Conservation (phyloP, 2,329 filamentous ascomycete species). For the Clonostachys byssicola region DNA sequence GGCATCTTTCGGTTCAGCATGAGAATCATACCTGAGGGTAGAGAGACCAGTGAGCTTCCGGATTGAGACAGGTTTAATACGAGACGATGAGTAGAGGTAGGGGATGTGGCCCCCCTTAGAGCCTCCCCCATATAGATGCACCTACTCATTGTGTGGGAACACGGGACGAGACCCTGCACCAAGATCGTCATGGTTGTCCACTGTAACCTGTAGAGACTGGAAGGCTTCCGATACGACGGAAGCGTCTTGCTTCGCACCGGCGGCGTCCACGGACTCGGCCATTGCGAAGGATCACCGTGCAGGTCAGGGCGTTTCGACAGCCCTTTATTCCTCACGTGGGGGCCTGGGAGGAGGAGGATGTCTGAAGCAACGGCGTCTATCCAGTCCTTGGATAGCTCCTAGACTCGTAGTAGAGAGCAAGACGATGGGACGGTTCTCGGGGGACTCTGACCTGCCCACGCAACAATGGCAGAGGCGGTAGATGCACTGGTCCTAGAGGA, state of each 20-base stretch:
- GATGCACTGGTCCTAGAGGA: no score
- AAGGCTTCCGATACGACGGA: slow-evolving; percentile 3
- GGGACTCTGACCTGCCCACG: no score
- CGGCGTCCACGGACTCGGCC: background rate
- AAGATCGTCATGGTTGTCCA: slow-evolving; percentile 18
- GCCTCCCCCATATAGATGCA: no score
- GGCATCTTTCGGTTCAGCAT: slow-evolving; percentile 29
- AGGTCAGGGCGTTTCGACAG: no score
- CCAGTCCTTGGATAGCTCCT: background rate
- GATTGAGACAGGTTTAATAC: no score
- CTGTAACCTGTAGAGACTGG: slow-evolving; percentile 20
- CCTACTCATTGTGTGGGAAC: no score
- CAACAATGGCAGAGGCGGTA: no score
- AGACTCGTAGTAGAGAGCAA: no score
- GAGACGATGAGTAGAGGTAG: no score
- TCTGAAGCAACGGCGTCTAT: background rate
- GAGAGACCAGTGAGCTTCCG: background rate
- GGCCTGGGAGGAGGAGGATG: background rate
- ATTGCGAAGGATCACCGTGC: background rate
- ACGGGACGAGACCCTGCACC: slow-evolving; percentile 12
- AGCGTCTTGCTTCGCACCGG: background rate
- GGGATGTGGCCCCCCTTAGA: no score
- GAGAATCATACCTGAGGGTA: slow-evolving; percentile 34
- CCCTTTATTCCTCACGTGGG: background rate
- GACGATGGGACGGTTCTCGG: no score